phyloP scores from a whole-genome alignment of 2,329 filamentous ascomycete species.

The Dendryphion nanum region DNA sequence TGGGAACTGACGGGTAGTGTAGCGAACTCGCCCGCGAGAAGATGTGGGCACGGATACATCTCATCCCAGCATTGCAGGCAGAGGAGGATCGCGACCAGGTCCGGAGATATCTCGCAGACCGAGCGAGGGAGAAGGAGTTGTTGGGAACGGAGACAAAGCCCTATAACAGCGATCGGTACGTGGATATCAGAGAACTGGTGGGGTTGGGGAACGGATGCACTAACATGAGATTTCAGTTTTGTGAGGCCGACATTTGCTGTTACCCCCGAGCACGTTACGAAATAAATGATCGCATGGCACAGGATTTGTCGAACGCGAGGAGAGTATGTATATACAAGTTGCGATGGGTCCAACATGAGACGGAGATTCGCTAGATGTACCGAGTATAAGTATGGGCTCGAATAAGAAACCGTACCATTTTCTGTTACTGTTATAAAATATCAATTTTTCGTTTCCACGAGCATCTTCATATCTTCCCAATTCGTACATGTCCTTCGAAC shows the following conservation, averaged over 20 bases:
- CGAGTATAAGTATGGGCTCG: background rate
- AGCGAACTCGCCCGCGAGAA: slow-evolving; percentile 96
- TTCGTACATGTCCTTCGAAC: no score
- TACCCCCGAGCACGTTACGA: slow-evolving; percentile 62
- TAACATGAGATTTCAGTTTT: slow-evolving; percentile 26
- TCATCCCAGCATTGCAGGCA: slow-evolving; percentile 90
- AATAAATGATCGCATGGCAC: slow-evolving; percentile 45
- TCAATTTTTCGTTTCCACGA: background rate
- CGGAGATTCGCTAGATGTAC: background rate
- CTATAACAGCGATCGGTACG: slow-evolving; percentile 83
- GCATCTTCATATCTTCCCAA: no score
- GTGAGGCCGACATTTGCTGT: slow-evolving; percentile 78
- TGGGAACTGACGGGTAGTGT: no score
- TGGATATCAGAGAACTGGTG: background rate
- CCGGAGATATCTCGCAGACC: slow-evolving; percentile 79
- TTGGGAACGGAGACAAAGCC: slow-evolving; percentile 79
- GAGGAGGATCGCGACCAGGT: slow-evolving; percentile 97
- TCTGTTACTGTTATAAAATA: background rate
- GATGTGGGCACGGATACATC: slow-evolving; percentile 95
- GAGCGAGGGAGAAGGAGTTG: slow-evolving; percentile 86
- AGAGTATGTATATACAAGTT: slow-evolving; percentile 1
- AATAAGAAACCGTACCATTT: background rate
- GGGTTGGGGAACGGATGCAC: slow-evolving; percentile 2
- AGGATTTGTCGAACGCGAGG: background rate
- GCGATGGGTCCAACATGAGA: background rate